These are phyloP conservation scores for Thalassiosira livingstoniorum DNA, from an alignment of 352 stramenopile genomes.

Conservation along the genomic window DNA sequence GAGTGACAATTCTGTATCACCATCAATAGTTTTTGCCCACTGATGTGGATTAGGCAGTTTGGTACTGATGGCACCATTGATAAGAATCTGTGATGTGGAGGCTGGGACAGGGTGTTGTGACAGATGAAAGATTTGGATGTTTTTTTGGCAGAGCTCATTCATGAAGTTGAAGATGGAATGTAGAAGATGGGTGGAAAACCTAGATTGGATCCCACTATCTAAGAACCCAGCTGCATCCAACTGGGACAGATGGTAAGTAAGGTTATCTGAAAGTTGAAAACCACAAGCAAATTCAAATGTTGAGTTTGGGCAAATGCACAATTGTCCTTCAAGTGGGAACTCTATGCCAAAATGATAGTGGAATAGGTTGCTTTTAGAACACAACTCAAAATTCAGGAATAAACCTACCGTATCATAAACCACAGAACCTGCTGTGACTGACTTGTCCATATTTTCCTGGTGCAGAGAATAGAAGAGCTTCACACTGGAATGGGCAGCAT, in stretches of 20 bases:
- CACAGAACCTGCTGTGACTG: neutral
- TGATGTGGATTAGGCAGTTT: neutral
- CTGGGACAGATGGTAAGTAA: slow-evolving; percentile 21
- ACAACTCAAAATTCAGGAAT: neutral
- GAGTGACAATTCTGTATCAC: slow-evolving; percentile 10
- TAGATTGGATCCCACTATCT: slow-evolving; percentile 5
- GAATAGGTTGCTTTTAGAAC: slow-evolving; percentile 30
- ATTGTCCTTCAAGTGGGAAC: neutral
- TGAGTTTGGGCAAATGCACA: slow-evolving; percentile 19
- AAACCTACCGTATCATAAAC: neutral
- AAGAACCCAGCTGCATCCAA: neutral
- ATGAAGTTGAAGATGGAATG: neutral
- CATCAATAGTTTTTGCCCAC: slow-evolving; percentile 8
- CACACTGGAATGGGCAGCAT: neutral
- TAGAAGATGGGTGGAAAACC: slow-evolving; percentile 17
- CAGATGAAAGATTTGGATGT: slow-evolving; percentile 20
- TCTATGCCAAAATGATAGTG: slow-evolving; percentile 37
- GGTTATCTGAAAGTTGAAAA: slow-evolving; percentile 8
- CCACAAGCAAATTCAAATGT: slow-evolving; percentile 26
- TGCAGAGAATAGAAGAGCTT: neutral
- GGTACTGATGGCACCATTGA: slow-evolving; percentile 21
- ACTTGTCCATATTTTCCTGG: neutral
- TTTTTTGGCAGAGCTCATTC: neutral
- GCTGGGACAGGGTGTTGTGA: neutral
- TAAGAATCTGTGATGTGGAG: slow-evolving; percentile 8